Percentiles rank a stretch among this genome's conserved stretches.
Evolutionary conservation across 169 alveolate species (phyloP).

Genomic region (Amoebophrya sp.): DNA sequence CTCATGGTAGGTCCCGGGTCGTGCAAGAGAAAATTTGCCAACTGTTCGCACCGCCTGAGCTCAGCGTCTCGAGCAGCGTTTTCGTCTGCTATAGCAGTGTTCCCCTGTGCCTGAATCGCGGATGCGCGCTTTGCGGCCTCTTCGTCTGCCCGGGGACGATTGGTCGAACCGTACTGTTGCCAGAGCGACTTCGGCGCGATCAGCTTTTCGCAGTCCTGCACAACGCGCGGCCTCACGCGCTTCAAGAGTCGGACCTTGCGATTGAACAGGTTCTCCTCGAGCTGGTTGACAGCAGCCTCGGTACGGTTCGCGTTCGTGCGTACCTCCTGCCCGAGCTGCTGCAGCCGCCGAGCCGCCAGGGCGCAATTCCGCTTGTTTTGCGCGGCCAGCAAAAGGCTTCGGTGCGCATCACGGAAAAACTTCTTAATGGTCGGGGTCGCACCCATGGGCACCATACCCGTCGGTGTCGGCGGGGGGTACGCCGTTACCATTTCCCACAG

Average conservation of each 20-base stretch:
- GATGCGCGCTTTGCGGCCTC: no score
- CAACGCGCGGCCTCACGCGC: neutral
- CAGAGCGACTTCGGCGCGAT: no score
- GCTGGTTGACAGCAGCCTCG: neutral
- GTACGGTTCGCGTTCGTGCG: neutral
- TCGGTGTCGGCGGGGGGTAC: neutral
- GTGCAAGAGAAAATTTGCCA: no score
- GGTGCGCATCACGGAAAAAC: neutral
- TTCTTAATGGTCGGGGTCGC: neutral
- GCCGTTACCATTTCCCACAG: neutral
- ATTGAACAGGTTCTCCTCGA: neutral
- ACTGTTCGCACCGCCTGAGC: no score
- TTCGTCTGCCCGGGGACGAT: no score
- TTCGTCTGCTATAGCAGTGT: no score
- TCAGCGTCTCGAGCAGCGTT: no score
- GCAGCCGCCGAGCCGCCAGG: neutral
- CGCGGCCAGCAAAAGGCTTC: neutral
- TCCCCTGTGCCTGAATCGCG: no score
- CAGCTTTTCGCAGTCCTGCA: neutral
- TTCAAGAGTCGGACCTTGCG: neutral
- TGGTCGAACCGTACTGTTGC: no score
- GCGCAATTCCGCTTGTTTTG: neutral
- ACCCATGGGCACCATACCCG: neutral
- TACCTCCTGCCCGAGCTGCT: constrained; percentile 3
- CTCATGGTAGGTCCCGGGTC: no score